These are phyloP conservation scores for Gossypium gossypioides DNA, from an alignment of 441 rosid species.

Conservation along the genomic window DNA sequence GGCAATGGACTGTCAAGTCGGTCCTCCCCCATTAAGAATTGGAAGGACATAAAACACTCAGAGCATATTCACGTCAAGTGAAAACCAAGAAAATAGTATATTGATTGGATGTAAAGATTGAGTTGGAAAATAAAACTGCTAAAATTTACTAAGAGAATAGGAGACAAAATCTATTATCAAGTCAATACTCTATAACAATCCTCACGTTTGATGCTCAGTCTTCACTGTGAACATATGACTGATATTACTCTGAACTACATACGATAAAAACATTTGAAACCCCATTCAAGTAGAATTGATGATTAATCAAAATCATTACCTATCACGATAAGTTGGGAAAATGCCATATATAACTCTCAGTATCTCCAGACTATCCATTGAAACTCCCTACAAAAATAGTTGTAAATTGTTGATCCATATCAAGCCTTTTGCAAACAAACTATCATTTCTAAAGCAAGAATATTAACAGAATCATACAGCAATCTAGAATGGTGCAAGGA, in stretches of 20 bases:
- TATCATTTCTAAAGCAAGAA: conserved; percentile 7
- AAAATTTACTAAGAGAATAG: neutral
- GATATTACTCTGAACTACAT: neutral
- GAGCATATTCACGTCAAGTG: conserved; percentile 8
- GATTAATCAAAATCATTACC: conserved; percentile 32
- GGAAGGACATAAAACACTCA: conserved; percentile 10
- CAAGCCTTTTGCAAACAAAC: neutral
- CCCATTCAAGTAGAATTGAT: conserved; percentile 9
- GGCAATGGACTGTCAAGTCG: conserved; percentile 69
- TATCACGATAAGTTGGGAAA: conserved; percentile 74
- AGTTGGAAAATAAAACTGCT: neutral
- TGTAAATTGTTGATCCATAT: neutral
- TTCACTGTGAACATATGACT: neutral
- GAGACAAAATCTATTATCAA: neutral
- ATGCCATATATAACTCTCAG: conserved; percentile 80
- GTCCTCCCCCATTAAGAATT: conserved; percentile 22
- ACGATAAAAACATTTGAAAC: neutral
- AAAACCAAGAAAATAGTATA: neutral
- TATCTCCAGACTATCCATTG: conserved; percentile 65
- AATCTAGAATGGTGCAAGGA: neutral
- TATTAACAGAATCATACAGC: neutral
- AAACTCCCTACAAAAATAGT: conserved; percentile 46
- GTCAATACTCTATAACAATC: neutral
- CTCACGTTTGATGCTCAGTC: neutral
- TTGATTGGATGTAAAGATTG: neutral